These are phyloP conservation scores for Canavalia gladiata DNA, from an alignment of 306 rosid species.

Conservation along the genomic window DNA sequence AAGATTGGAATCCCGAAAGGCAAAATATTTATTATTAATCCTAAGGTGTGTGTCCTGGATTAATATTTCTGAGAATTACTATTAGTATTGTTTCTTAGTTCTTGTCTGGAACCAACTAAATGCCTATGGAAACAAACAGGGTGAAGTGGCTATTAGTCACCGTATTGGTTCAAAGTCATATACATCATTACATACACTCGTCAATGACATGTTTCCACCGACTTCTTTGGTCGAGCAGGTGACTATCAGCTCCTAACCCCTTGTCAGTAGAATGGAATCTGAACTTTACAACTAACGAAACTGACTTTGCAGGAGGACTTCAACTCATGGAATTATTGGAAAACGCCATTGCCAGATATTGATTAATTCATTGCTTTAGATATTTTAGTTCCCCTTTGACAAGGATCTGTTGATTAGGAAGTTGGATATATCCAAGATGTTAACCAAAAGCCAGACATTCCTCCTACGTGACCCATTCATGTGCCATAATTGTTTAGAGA, in stretches of 20 bases:
- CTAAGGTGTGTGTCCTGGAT: constrained; percentile 71
- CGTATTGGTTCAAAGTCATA: constrained; percentile 84
- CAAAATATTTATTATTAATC: constrained; percentile 94
- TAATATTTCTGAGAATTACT: constrained; percentile 6
- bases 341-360: constrained; percentile 72
- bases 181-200: constrained; percentile 95
- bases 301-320: constrained; percentile 79
- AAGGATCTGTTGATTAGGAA: constrained; percentile 27
- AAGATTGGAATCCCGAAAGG: constrained; percentile 99
- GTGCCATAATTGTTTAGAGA: constrained; percentile 32
- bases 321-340: constrained; percentile 97
- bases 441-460: constrained; percentile 28
- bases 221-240: constrained; percentile 94
- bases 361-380: constrained; percentile 47
- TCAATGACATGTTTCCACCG: constrained; percentile 98
- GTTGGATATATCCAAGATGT: constrained; percentile 20
- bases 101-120: constrained; percentile 9
- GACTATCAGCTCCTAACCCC: constrained; percentile 17
- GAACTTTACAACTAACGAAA: constrained; percentile 6
- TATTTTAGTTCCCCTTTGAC: constrained; percentile 32
- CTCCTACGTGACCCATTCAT: not conserved
- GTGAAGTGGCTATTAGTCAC: constrained; percentile 97
- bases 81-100: not conserved
- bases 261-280: constrained; percentile 1
- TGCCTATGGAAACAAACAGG: constrained; percentile 60